Percentiles rank a stretch among this genome's conserved stretches.
These are phyloP conservation scores for Aspergillus affinis DNA, from an alignment of 495 filamentous ascomycete species.

Conservation along the genomic window DNA sequence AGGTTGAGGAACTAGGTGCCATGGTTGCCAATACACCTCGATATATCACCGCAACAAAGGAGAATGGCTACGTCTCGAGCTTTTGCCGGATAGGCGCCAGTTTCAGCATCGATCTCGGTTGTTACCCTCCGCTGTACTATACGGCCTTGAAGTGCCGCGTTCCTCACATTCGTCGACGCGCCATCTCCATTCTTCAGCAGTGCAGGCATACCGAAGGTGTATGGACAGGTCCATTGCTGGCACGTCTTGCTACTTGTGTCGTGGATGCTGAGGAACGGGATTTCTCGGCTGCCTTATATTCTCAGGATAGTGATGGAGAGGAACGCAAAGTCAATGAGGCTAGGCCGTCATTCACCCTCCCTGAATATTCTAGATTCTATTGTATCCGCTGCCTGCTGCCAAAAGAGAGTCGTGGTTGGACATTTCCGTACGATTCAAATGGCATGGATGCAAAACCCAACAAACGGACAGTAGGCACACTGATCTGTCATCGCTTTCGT, in stretches of 20 bases:
- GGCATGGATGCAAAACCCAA: background rate
- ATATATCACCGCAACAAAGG: background rate
- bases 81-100: constrained; percentile 11
- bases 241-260: background rate
- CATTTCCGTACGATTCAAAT: background rate
- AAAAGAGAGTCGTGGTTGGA: background rate
- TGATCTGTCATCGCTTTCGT: background rate
- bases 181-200: constrained; percentile 37
- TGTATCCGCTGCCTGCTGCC: background rate
- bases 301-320: background rate
- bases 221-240: constrained; percentile 31
- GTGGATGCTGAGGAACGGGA: background rate
- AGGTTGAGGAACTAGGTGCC: background rate
- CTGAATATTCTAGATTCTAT: background rate
- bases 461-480: background rate
- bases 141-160: constrained; percentile 57
- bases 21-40: background rate
- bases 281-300: background rate
- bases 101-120: constrained; percentile 48
- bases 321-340: background rate
- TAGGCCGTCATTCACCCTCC: background rate
- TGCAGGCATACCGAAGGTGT: constrained; percentile 52
- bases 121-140: constrained; percentile 53
- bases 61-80: background rate
- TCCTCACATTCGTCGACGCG: constrained; percentile 41